Percentiles rank a stretch among this genome's conserved stretches.
Evolutionary conservation across 2,329 filamentous ascomycete genomes (phyloP).

Genomic region (Alternaria incomplexa): DNA sequence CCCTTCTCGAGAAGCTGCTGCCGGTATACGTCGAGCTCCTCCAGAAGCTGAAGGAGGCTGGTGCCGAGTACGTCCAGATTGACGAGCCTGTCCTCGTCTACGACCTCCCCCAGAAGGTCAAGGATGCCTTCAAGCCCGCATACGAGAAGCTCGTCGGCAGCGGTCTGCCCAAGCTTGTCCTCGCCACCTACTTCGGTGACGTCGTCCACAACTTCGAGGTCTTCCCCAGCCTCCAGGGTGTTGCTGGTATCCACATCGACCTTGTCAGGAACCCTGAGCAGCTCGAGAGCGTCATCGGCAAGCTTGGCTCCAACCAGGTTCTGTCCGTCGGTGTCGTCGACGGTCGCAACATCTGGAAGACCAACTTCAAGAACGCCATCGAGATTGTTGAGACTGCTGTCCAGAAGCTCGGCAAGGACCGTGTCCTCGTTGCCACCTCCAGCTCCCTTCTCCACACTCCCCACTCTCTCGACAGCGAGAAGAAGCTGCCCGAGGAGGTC

Average conservation of each 20-base stretch:
- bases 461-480: slow-evolving; percentile 97
- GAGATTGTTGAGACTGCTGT: slow-evolving; percentile 87
- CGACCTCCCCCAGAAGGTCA: slow-evolving; percentile 86
- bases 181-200: slow-evolving; percentile 99
- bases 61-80: slow-evolving; percentile 96
- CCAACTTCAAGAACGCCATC: slow-evolving; percentile 95
- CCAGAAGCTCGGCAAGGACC: slow-evolving; percentile 96
- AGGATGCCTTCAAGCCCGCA: slow-evolving; percentile 96
- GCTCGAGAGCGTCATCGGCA: slow-evolving; percentile 80
- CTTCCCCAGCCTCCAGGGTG: slow-evolving; percentile 71
- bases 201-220: slow-evolving; percentile 98
- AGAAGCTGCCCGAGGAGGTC: slow-evolving; percentile 94
- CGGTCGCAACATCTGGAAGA: slow-evolving; percentile 99
- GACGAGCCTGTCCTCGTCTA: slow-evolving; percentile 98
- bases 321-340: slow-evolving; percentile 97
- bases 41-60: slow-evolving; percentile 90
- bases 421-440: slow-evolving; percentile 95
- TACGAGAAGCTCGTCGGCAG: slow-evolving; percentile 87
- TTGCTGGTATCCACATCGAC: slow-evolving; percentile 91
- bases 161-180: slow-evolving; percentile 84
- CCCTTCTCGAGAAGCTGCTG: slow-evolving; percentile 89
- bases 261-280: slow-evolving; percentile 98
- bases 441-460: slow-evolving; percentile 98
- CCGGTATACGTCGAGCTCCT: slow-evolving; percentile 95
- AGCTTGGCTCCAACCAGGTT: slow-evolving; percentile 85